phyloP scores from a whole-genome alignment of 371 early-diverging fungal genomes.

The Mortierella sp. region DNA sequence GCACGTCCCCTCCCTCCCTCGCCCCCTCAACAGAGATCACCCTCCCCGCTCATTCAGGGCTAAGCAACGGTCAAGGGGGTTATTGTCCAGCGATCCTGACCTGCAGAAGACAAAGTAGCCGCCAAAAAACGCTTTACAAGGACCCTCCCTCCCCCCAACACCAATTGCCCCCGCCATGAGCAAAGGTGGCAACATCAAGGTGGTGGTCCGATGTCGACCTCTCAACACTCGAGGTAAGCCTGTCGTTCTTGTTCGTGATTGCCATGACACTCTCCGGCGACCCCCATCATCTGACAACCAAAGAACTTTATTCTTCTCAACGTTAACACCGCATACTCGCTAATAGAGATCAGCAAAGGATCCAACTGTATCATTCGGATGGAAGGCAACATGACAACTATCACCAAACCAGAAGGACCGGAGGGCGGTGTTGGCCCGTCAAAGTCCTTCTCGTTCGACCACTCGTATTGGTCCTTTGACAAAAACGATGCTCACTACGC shows the following conservation, averaged over 20 bases:
- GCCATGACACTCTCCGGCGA: no score
- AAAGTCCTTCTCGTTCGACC: constrained; percentile 85
- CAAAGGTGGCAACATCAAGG: constrained; percentile 78
- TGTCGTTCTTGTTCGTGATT: background rate
- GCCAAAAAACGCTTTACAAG: background rate
- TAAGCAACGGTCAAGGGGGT: no score
- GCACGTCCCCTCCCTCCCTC: no score
- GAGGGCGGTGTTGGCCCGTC: constrained; percentile 27
- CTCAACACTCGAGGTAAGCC: constrained; percentile 74
- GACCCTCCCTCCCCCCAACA: background rate
- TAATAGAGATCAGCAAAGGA: constrained; percentile 69
- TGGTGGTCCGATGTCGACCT: constrained; percentile 84
- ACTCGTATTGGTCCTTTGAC: constrained; percentile 86
- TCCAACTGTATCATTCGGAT: constrained; percentile 72
- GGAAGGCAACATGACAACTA: constrained; percentile 78
- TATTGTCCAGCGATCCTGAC: no score
- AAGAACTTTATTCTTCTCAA: background rate
- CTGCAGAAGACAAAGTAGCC: no score
- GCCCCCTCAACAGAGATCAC: no score
- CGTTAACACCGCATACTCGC: background rate
- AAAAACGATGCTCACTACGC: constrained; percentile 74
- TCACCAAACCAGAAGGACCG: constrained; percentile 64
- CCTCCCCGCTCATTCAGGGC: no score
- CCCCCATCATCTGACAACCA: background rate
- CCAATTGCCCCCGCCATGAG: no score